Percentiles rank a stretch among this genome's conserved stretches.
These are phyloP conservation scores for Murraya paniculata DNA, from an alignment of 345 rosid genomes.

Conservation along the genomic window DNA sequence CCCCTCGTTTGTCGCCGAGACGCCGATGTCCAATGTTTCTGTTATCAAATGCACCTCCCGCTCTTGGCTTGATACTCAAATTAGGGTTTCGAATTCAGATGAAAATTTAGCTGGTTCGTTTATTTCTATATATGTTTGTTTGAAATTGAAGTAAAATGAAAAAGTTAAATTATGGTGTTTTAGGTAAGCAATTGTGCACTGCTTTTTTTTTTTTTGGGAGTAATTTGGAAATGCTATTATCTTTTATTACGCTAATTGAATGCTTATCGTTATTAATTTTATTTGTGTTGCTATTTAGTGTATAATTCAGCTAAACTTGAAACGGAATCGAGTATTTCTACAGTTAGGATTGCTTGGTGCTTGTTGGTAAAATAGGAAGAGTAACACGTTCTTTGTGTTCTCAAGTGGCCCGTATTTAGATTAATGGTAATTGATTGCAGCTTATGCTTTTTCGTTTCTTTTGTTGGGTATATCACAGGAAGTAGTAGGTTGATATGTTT, in stretches of 20 bases:
- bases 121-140: neutral
- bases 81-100: slow-evolving; percentile 26
- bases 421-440: neutral
- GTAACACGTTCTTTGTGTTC: neutral
- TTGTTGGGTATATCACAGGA: slow-evolving; percentile 26
- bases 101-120: slow-evolving; percentile 40
- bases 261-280: neutral
- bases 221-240: neutral
- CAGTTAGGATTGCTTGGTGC: neutral
- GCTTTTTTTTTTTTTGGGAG: neutral
- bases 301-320: neutral
- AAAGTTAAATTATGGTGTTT: neutral
- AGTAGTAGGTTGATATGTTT: slow-evolving; percentile 49
- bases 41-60: slow-evolving; percentile 36
- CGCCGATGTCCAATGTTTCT: slow-evolving; percentile 53
- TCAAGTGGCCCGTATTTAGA: neutral
- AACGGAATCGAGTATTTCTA: neutral
- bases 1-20: slow-evolving; percentile 57
- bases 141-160: neutral
- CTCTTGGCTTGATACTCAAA: slow-evolving; percentile 13
- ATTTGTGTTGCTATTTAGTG: too few relatives aligned
- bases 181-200: neutral
- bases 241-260: neutral
- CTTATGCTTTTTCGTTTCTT: too few relatives aligned
- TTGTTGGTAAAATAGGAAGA: too few relatives aligned